Conservation (phyloP, 768 basidiomycete species). For the Cyclocybe aegerita region DNA sequence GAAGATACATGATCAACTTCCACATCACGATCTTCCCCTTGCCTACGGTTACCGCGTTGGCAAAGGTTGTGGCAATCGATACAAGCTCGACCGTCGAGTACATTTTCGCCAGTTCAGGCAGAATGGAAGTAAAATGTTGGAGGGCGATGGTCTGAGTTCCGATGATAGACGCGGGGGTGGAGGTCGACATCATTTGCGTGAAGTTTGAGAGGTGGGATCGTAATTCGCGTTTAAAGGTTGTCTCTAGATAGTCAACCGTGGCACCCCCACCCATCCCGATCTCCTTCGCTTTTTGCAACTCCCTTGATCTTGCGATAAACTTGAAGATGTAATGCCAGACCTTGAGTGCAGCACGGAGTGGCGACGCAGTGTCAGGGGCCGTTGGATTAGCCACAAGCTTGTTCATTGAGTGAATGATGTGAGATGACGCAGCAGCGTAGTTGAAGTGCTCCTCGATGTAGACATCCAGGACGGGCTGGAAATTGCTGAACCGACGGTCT, state of each 20-base stretch:
- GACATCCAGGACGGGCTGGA: conserved; percentile 89
- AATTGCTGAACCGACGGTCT: conserved; percentile 93
- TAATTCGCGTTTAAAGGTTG: conserved; percentile 82
- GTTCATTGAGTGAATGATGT: conserved; percentile 87
- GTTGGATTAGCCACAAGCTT: conserved; percentile 74
- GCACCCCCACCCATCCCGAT: conserved; percentile 76
- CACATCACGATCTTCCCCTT: conserved; percentile 91
- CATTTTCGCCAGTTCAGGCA: conserved; percentile 84
- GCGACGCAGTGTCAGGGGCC: conserved; percentile 68
- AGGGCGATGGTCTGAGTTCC: conserved; percentile 95
- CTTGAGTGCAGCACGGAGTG: conserved; percentile 86
- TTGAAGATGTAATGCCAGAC: conserved; percentile 98
- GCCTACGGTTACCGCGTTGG: conserved; percentile 71
- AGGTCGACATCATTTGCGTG: conserved; percentile 85
- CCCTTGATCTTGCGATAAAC: conserved; percentile 88
- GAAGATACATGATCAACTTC: conserved; percentile 93
- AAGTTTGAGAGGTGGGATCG: conserved; percentile 75
- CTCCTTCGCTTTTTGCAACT: conserved; percentile 82
- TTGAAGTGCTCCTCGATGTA: conserved; percentile 91
- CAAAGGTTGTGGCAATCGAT: conserved; percentile 82
- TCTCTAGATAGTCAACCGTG: conserved; percentile 84
- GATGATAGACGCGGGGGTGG: conserved; percentile 81
- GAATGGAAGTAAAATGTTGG: conserved; percentile 89
- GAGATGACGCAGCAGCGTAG: conserved; percentile 76
- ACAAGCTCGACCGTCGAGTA: conserved; percentile 84